phyloP scores from a whole-genome alignment of 805 yeast genomes.

The Candida dajiaensis region DNA sequence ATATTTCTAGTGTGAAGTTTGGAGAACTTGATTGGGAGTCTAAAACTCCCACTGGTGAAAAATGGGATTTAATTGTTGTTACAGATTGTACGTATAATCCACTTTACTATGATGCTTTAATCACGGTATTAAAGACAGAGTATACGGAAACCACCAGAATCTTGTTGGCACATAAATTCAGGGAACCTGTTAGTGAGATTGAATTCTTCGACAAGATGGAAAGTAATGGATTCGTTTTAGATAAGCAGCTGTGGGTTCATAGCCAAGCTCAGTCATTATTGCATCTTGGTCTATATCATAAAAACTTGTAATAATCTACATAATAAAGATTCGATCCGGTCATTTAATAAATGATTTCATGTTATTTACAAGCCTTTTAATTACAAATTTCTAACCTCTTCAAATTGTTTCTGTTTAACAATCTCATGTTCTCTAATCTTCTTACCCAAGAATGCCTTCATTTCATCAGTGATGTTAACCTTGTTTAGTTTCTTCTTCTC shows the following conservation, averaged over 20 bases:
- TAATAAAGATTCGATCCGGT: not conserved
- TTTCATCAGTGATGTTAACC: conserved; percentile 41
- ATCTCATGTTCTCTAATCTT: conserved; percentile 29
- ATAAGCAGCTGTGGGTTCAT: conserved; percentile 16
- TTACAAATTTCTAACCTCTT: conserved; percentile 13
- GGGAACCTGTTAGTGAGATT: conserved; percentile 22
- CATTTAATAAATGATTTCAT: not conserved
- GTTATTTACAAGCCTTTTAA: conserved; percentile 5
- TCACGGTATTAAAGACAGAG: conserved; percentile 25
- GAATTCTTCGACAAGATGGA: conserved; percentile 18
- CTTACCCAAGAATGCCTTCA: conserved; percentile 49
- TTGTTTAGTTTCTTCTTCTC: conserved; percentile 35
- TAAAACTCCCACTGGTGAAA: conserved; percentile 10
- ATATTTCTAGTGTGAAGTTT: conserved; percentile 17
- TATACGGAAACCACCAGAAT: conserved; percentile 8
- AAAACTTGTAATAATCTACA: not conserved
- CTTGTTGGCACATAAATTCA: conserved; percentile 21
- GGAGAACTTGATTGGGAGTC: conserved; percentile 33
- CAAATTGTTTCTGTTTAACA: conserved; percentile 12
- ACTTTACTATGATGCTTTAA: conserved; percentile 29
- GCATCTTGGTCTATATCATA: conserved; percentile 18
- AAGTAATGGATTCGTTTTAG: conserved; percentile 3
- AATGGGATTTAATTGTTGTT: conserved; percentile 32
- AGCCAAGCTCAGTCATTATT: conserved; percentile 11
- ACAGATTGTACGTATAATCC: conserved; percentile 41